Evolutionary conservation across 169 alveolate genomes (phyloP).

Genomic region (Plasmodium berghei): DNA sequence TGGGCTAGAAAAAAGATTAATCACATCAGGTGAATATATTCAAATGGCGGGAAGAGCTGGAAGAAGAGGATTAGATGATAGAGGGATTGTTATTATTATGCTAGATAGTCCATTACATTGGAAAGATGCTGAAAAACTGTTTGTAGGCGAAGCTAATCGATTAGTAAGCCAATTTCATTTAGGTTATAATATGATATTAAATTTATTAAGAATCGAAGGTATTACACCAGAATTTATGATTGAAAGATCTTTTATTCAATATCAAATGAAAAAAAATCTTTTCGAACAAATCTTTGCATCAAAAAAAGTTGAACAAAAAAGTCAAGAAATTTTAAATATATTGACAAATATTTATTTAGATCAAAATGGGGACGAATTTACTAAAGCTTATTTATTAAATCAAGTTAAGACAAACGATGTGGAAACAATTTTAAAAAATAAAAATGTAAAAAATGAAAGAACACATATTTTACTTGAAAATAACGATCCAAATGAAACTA

Average conservation of each 20-base stretch:
- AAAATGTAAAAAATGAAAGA: not conserved
- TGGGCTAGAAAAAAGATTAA: conserved; percentile 93
- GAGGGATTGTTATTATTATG: conserved; percentile 97
- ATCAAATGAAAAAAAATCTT: conserved; percentile 92
- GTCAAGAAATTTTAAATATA: conserved; percentile 46
- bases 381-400: conserved; percentile 79
- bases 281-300: conserved; percentile 83
- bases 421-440: not conserved
- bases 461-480: not conserved
- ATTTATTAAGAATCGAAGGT: conserved; percentile 97
- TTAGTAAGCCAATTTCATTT: conserved; percentile 95
- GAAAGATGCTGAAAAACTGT: conserved; percentile 93
- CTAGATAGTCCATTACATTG: conserved; percentile 93
- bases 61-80: conserved; percentile 97
- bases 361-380: conserved; percentile 78
- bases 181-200: conserved; percentile 97
- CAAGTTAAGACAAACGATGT: conserved; percentile 68
- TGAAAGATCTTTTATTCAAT: conserved; percentile 96
- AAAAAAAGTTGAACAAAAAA: conserved; percentile 84
- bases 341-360: conserved; percentile 49
- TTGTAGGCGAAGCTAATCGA: conserved; percentile 94
- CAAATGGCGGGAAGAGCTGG: conserved; percentile 98
- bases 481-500: not conserved
- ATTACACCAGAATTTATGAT: conserved; percentile 96
- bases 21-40: conserved; percentile 97